Base-by-base conservation (phyloP, 2,329 filamentous ascomycete genomes). In the Eutypella sp. region DNA sequence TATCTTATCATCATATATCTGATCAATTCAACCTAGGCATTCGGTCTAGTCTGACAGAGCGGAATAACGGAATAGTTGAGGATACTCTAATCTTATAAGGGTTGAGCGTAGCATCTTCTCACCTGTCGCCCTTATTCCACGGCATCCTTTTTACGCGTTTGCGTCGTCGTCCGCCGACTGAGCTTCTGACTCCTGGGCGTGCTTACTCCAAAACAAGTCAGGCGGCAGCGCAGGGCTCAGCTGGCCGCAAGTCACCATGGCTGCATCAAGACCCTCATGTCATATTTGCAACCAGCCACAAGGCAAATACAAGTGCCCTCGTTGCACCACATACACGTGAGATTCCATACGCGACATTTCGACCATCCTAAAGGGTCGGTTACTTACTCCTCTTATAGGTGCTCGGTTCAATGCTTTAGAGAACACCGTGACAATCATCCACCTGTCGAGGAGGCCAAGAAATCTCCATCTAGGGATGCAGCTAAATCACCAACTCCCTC, bases 241-340 rank as follows among this genome's bases (percentile, higher is more conserved):
- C n/a, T n/a, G n/a, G 7, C 10, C 29, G 27, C 15, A n/a, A n/a
- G 5, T 16, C 45, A 48, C 13, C 42, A 65, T 65, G 61, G 49
- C 53, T 24, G 42, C 47, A 15, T 47, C 48, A 20, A 55, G 52
- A 37, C 49, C 53, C 29, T 50, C 61, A 2, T 84, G 81, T 54
- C 71, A 72, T 5, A 67, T 82, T 25, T 85, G 81, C 59, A 60
- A 73, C 23, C 57, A 62, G 27, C 70, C 70, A 4, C 66, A 72
- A 18, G 70, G 70, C 24, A 84, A 81, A 60, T 85, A 85, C 63
- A 84, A 82, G 56, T 85, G 81, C 51, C 69, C 77, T n/a, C 71
- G 71, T 23, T 85, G 81, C 59, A 64, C 70, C 40, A 55, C 77
- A 19, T 74, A 75, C 49, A 84, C 81, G 81, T 84, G 67, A 58